These are phyloP conservation scores for Caryopteris hybrid DNA, from an alignment of 305 asterid genomes.

Conservation along the genomic window DNA sequence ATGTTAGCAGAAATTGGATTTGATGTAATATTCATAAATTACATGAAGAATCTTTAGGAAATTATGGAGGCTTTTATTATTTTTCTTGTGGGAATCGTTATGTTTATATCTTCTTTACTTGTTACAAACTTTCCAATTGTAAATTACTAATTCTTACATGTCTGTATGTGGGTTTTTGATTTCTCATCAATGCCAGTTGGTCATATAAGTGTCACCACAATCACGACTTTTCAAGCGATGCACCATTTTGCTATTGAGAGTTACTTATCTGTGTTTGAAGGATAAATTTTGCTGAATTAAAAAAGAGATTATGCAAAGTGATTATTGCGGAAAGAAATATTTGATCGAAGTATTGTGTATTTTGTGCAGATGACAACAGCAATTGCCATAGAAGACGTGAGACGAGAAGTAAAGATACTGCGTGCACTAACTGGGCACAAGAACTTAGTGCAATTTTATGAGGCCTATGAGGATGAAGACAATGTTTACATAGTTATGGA, in stretches of 20 bases:
- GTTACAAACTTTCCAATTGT: no score
- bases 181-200: not conserved
- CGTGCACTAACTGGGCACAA: slow-evolving; percentile 78
- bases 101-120: not conserved
- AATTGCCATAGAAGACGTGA: slow-evolving; percentile 85
- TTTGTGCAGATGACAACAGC: slow-evolving; percentile 71
- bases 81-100: not conserved
- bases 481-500: slow-evolving; percentile 85
- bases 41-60: not conserved
- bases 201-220: not conserved
- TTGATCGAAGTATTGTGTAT: not conserved
- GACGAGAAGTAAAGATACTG: slow-evolving; percentile 84
- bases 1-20: not conserved
- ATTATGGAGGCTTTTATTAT: not conserved
- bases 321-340: not conserved
- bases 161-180: no score
- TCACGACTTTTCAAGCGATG: not conserved
- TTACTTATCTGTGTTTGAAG: not conserved
- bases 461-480: slow-evolving; percentile 84
- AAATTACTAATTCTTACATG: no score
- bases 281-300: not conserved
- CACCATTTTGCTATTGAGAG: not conserved
- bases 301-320: not conserved
- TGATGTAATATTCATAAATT: not conserved
- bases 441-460: slow-evolving; percentile 75